Base-by-base conservation (phyloP, 768 basidiomycete genomes). In the Russula olivacea region DNA sequence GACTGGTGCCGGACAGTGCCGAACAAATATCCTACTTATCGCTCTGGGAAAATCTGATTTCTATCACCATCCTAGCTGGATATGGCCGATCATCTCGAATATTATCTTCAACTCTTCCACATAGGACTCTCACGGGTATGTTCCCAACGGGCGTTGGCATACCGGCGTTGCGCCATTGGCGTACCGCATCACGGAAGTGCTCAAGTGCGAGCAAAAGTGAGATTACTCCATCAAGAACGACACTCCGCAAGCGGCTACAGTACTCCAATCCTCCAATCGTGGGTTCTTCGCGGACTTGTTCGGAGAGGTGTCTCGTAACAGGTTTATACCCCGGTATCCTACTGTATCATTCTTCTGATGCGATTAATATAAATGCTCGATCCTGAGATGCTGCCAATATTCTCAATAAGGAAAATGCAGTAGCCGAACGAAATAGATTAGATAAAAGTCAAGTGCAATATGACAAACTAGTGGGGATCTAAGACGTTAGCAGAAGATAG, bases 371-470 rank as follows among this genome's bases (percentile, higher is more conserved):
- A 48, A 40, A 38, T 15, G 23, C 34, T 47, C 53, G 55, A 25
- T 23, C 58, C 19, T 17, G 58, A 34, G 21, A 32, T 48, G 17
- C 6, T 28, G 34, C 51, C 36, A 23, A 59, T 25, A 23, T 48
- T 30, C 43, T 56, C 41, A 45, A 58, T 58, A 52, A 52, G 43
- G 32, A 50, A 49, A 58, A 55, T 49, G 53, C 25, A 25, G 52
- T 1, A 11, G 56, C 53, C 30, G 47, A 47, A 47, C n/a, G 21
- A 12, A 60, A 55, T 55, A 64, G 47, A 55, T 55, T 64, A 64
- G 53, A 41, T 64, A 38, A 45, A 45, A 40, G 41, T 48, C n/a
- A 58, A 41, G 38, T 64, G 53, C n/a, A 30, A 51, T 50, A 49
- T 32, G 47, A 43, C 32, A 55, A 49, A 47, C 14, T 49, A 54